Evolutionary conservation across 2,329 filamentous ascomycete genomes (phyloP), one percentile per base, ranked within the genome.

Genomic region (Alternaria gaisen): DNA sequence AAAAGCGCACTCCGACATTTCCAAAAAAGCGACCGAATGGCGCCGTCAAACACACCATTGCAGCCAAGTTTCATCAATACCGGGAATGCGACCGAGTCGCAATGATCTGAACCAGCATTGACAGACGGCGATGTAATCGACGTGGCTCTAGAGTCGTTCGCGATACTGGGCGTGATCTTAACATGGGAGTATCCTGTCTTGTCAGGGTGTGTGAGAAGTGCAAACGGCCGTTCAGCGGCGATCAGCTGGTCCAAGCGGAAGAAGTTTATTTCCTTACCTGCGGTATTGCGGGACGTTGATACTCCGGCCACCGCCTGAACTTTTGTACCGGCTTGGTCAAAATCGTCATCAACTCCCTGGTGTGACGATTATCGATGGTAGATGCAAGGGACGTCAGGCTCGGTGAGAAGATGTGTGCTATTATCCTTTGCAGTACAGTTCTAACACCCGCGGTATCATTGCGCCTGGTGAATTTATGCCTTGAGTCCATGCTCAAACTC

Each of bases 11-110:
- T 30, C 22, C 36, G 22, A 40, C 24, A 41, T 47, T 24, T 30
- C 46, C 20, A 41, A 22, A 53, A 53, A 20, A 57, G 42, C 38
- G 18, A 51, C 48, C 53, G 53, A 60, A 57, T 46, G 43, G 42
- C 36, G 30, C 60, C 60, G 60, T 63, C 57, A 60, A 63, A 63
- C 60, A 47, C 53, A 50, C 60, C 60, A 52, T 48, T n/a, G 51
- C 22, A 36, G 60, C 56, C 60, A 56, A 62, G 56, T 34, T 44
- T 22, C 14, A 43, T 36, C 41, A 52, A 50, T 18, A 51, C 56
- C 53, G 53, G 57, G 41, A 63, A 50, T 52, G 42, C 51, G 48
- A 51, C 60, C 57, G 48, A 57, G 20, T 47, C 26, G 52, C 18
- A 44, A n/a, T 30, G 46, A 36, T 50, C 14, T 50, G 32, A 38